phyloP scores from a whole-genome alignment of 148 eudicot genomes.

The Limonium bicolor region DNA sequence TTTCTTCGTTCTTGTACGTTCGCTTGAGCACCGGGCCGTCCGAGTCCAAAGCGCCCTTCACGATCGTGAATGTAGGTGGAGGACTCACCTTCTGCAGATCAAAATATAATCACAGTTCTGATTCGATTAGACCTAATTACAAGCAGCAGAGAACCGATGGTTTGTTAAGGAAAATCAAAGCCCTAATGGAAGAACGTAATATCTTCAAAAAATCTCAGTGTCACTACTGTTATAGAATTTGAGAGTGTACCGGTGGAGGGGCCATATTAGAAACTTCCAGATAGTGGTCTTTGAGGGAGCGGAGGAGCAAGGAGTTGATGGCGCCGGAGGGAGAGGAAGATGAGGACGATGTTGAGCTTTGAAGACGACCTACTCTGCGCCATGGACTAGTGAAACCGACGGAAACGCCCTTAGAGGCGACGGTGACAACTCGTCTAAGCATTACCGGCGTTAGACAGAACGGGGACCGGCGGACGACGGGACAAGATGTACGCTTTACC shows the following conservation, averaged over 20 bases:
- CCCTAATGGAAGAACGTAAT: not conserved
- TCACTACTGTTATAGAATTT: too few relatives aligned
- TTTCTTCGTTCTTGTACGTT: constrained; percentile 51
- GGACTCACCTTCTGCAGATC: constrained; percentile 59
- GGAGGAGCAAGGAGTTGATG: constrained; percentile 49
- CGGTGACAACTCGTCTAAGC: constrained; percentile 18
- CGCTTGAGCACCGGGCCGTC: constrained; percentile 62
- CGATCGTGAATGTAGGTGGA: constrained; percentile 44
- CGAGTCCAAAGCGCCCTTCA: constrained; percentile 61
- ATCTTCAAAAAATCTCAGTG: not conserved
- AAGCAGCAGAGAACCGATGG: too few relatives aligned
- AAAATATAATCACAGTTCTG: too few relatives aligned
- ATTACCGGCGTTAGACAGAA: too few relatives aligned
- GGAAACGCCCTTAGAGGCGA: constrained; percentile 1
- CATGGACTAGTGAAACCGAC: constrained; percentile 15
- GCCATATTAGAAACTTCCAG: constrained; percentile 67
- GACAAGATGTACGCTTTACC: too few relatives aligned
- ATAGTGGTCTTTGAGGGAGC: constrained; percentile 75
- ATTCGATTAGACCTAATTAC: too few relatives aligned
- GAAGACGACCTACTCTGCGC: constrained; percentile 15
- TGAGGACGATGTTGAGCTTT: constrained; percentile 11
- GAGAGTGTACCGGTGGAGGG: constrained; percentile 20
- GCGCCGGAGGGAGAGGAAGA: too few relatives aligned
- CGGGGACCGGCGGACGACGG: too few relatives aligned
- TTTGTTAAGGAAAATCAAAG: not conserved